phyloP scores from a whole-genome alignment of 768 basidiomycete species.

The Phaeotremella skinneri region DNA sequence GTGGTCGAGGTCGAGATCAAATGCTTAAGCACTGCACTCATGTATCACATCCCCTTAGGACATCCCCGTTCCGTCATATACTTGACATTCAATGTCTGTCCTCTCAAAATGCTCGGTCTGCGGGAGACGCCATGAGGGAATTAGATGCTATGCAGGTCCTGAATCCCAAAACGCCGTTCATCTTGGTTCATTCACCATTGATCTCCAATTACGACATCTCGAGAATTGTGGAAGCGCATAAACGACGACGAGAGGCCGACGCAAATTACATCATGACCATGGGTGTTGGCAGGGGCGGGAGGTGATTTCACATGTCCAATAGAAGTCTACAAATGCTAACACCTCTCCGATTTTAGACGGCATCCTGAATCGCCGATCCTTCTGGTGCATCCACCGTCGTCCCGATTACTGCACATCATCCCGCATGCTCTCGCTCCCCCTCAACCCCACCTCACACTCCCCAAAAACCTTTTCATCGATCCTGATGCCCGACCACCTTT shows the following conservation, averaged over 20 bases:
- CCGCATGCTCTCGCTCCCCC: constrained; percentile 35
- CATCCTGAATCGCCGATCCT: constrained; percentile 62
- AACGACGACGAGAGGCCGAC: constrained; percentile 77
- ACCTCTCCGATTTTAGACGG: constrained; percentile 26
- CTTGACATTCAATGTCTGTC: constrained; percentile 46
- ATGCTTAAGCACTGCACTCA: constrained; percentile 1
- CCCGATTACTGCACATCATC: constrained; percentile 43
- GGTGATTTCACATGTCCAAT: constrained; percentile 36
- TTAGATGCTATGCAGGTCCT: constrained; percentile 51
- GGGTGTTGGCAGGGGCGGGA: constrained; percentile 54
- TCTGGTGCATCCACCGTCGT: constrained; percentile 47
- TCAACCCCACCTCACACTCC: constrained; percentile 32
- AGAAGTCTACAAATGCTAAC: constrained; percentile 17
- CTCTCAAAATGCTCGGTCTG: constrained; percentile 44
- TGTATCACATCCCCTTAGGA: constrained; percentile 11
- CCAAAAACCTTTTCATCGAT: constrained; percentile 58
- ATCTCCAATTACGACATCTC: constrained; percentile 90
- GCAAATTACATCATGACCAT: constrained; percentile 97
- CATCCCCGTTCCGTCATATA: constrained; percentile 30
- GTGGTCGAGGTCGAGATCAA: not conserved
- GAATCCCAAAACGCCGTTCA: constrained; percentile 50
- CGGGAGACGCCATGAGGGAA: constrained; percentile 51
- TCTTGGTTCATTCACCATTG: constrained; percentile 54
- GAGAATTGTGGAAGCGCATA: constrained; percentile 83
- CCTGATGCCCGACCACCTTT: constrained; percentile 65